These are phyloP conservation scores for Gastrolobium bilobum DNA, from an alignment of 306 rosid species.

Conservation along the genomic window DNA sequence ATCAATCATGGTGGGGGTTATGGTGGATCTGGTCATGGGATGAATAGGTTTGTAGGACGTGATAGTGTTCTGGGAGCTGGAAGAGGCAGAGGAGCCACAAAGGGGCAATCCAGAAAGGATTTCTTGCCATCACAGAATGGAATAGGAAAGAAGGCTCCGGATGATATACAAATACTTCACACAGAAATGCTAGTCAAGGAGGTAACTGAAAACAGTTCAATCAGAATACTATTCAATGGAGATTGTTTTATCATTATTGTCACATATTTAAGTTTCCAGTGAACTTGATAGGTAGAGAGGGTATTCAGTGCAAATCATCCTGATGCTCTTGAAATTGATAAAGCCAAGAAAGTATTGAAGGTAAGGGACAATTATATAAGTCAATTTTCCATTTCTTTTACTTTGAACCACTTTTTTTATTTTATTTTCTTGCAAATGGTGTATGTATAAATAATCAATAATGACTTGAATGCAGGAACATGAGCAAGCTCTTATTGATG, in stretches of 20 bases:
- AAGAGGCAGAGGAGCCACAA: constrained; percentile 84
- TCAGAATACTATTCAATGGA: constrained; percentile 3
- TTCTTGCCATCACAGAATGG: constrained; percentile 82
- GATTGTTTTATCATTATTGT: constrained; percentile 38
- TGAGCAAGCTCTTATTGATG: constrained; percentile 90
- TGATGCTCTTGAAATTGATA: constrained; percentile 83
- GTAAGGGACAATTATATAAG: constrained; percentile 52
- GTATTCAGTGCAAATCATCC: constrained; percentile 86
- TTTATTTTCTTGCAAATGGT: constrained; percentile 16
- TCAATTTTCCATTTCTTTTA: constrained; percentile 21
- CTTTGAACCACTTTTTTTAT: not conserved
- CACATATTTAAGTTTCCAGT: constrained; percentile 28
- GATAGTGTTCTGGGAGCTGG: constrained; percentile 71
- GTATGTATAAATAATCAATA: constrained; percentile 11
- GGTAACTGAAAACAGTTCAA: constrained; percentile 57
- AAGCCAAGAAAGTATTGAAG: constrained; percentile 84
- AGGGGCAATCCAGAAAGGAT: constrained; percentile 80
- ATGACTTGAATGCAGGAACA: constrained; percentile 72
- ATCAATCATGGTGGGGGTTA: constrained; percentile 70
- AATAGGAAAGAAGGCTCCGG: constrained; percentile 73
- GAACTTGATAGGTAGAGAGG: constrained; percentile 79
- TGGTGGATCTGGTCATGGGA: constrained; percentile 72
- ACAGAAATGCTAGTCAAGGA: constrained; percentile 87
- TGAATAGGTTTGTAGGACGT: constrained; percentile 69
- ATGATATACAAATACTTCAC: constrained; percentile 82